Evolutionary conservation across 768 basidiomycete genomes (phyloP).

Genomic region (Lentinula detonsa): DNA sequence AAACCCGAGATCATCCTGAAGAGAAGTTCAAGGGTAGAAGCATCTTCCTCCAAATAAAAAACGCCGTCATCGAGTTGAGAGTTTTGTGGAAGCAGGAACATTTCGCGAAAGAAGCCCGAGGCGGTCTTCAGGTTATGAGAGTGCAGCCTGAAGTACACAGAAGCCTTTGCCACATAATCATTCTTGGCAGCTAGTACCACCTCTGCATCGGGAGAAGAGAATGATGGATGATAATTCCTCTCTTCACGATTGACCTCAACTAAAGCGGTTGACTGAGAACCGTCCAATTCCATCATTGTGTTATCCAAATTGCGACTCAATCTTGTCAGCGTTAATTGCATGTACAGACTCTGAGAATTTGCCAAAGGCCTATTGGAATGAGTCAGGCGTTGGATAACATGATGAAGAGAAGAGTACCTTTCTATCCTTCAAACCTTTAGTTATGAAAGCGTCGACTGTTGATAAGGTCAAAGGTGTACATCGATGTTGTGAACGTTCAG

Average conservation of each 20-base stretch:
- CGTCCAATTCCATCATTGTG: background rate
- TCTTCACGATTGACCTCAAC: background rate
- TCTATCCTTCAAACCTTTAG: background rate
- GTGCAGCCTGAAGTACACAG: conserved; percentile 50
- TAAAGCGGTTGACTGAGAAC: background rate
- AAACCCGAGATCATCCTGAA: conserved; percentile 60
- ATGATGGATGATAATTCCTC: conserved; percentile 35
- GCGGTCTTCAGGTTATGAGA: conserved; percentile 56
- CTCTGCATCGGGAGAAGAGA: conserved; percentile 49
- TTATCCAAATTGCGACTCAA: background rate
- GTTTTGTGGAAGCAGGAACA: conserved; percentile 51
- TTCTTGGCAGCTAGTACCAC: conserved; percentile 48
- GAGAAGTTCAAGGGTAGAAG: conserved; percentile 45
- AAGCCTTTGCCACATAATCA: conserved; percentile 16
- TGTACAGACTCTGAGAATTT: background rate
- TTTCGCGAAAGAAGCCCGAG: conserved; percentile 57
- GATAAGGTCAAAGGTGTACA: no score
- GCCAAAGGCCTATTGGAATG: background rate
- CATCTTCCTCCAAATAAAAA: conserved; percentile 54
- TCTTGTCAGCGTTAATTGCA: background rate
- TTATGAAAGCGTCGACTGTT: no score
- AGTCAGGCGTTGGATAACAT: no score
- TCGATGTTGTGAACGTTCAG: no score
- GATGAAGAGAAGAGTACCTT: background rate
- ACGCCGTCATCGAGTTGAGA: conserved; percentile 11